Evolutionary conservation across 2,329 filamentous ascomycete genomes (phyloP).

Genomic region (Talaromyces atroroseus): DNA sequence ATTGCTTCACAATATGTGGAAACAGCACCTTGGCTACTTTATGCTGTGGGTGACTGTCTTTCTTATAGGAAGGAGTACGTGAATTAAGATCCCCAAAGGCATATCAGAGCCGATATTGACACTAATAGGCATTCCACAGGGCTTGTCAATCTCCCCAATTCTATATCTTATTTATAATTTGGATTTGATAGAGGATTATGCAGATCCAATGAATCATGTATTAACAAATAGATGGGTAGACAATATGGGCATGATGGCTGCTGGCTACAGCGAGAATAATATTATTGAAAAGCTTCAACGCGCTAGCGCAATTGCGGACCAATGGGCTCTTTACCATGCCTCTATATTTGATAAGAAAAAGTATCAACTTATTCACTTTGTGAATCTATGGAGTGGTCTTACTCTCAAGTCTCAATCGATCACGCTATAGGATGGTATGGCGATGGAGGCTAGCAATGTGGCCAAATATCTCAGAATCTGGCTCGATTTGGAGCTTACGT

Average conservation of each 20-base stretch:
- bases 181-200: constrained; percentile 18
- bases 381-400: background rate
- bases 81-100: background rate
- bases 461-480: background rate
- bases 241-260: background rate
- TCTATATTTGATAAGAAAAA: background rate
- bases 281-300: background rate
- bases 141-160: background rate
- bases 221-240: background rate
- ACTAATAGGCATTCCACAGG: background rate
- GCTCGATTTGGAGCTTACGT: background rate
- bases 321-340: background rate
- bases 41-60: background rate
- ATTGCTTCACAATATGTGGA: background rate
- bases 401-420: background rate
- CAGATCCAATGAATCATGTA: background rate
- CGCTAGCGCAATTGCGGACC: background rate
- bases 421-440: background rate
- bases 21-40: background rate
- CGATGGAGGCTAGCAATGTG: background rate
- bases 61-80: background rate
- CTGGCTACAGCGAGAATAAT: background rate
- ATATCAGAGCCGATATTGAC: background rate
- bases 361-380: background rate
- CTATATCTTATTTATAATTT: constrained; percentile 5